Evolutionary conservation across 2,329 filamentous ascomycete genomes (phyloP).

Genomic region (Alternaria sp.): DNA sequence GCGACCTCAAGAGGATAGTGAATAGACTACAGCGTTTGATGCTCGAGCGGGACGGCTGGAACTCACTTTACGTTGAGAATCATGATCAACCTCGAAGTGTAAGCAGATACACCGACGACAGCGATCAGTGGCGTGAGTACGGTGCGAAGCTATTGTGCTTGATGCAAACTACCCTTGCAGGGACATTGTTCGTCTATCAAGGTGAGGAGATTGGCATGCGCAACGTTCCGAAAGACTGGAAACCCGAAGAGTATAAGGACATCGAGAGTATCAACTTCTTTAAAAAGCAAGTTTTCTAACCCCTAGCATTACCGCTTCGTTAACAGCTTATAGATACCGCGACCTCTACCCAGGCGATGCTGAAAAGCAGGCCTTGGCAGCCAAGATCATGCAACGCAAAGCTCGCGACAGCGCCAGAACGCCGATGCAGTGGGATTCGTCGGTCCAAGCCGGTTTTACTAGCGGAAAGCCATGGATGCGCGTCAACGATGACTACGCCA

Average conservation of each 20-base stretch:
- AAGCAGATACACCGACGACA: constrained; percentile 59
- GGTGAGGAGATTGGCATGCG: constrained; percentile 63
- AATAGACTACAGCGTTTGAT: constrained; percentile 49
- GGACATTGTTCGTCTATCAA: constrained; percentile 61
- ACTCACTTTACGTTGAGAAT: constrained; percentile 62
- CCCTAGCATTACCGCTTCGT: background rate
- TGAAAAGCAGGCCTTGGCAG: constrained; percentile 39
- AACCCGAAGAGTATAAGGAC: constrained; percentile 60
- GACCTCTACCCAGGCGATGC: constrained; percentile 41
- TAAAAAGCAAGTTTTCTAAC: constrained; percentile 45
- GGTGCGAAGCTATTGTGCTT: constrained; percentile 59
- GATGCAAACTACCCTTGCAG: constrained; percentile 59
- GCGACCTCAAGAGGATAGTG: constrained; percentile 46
- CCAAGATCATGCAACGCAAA: constrained; percentile 62
- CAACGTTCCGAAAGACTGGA: constrained; percentile 57
- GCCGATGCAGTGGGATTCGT: constrained; percentile 71
- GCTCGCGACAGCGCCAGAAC: constrained; percentile 72
- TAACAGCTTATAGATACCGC: constrained; percentile 34
- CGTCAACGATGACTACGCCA: constrained; percentile 63
- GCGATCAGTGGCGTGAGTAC: constrained; percentile 56
- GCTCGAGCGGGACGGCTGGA: constrained; percentile 56
- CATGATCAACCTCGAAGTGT: constrained; percentile 63
- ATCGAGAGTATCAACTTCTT: constrained; percentile 66
- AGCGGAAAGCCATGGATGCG: constrained; percentile 67
- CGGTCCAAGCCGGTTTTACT: constrained; percentile 69